Conservation (phyloP, 257 asterid species). For the Rhazya stricta region DNA sequence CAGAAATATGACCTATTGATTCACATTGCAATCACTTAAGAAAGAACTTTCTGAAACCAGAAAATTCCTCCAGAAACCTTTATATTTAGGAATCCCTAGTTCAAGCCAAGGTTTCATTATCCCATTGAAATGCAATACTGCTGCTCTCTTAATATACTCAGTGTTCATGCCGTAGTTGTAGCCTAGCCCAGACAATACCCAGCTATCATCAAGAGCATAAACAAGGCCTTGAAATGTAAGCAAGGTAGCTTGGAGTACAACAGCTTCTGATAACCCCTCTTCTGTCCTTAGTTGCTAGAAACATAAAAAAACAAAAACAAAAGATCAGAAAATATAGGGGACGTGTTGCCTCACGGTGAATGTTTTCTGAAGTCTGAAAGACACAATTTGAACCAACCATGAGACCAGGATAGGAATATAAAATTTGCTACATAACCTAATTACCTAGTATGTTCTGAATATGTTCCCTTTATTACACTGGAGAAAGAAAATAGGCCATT, state of each 20-base stretch:
- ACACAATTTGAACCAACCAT: neutral
- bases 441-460: neutral
- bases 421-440: neutral
- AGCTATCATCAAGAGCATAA: slow-evolving; percentile 60
- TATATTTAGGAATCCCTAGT: slow-evolving; percentile 77
- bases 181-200: slow-evolving; percentile 89
- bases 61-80: slow-evolving; percentile 65
- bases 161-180: slow-evolving; percentile 54
- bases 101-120: slow-evolving; percentile 99
- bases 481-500: neutral
- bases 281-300: slow-evolving; percentile 43
- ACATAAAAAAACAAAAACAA: slow-evolving; percentile 18
- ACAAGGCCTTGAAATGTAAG: slow-evolving; percentile 66
- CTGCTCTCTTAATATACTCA: slow-evolving; percentile 50
- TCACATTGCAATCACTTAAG: slow-evolving; percentile 84
- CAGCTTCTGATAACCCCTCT: slow-evolving; percentile 44
- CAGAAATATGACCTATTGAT: slow-evolving; percentile 30
- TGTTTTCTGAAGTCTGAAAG: neutral
- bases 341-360: neutral
- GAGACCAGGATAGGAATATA: neutral
- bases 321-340: neutral
- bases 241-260: slow-evolving; percentile 57
- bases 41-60: slow-evolving; percentile 60
- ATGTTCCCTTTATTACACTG: neutral
- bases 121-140: slow-evolving; percentile 84